Evolutionary conservation across 495 filamentous ascomycete species (phyloP).

Genomic region (Gamarada debralockiae): DNA sequence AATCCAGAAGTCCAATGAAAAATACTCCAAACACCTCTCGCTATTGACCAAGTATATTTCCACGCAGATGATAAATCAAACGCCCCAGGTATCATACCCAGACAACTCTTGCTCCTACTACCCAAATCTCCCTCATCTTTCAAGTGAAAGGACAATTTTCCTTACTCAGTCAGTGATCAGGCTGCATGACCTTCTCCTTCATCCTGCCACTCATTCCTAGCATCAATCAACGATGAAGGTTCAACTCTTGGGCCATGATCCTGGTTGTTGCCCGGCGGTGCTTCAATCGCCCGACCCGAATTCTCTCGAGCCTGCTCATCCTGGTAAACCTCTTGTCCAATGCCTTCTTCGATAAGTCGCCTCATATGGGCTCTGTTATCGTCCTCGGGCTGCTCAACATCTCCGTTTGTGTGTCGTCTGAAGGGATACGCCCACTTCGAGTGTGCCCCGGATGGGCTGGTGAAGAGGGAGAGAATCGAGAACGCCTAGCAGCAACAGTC

Average conservation of each 20-base stretch:
- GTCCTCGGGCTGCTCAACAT: conserved; percentile 8
- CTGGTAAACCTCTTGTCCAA: conserved; percentile 21
- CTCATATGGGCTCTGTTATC: conserved; percentile 10
- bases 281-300: neutral
- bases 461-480: conserved; percentile 17
- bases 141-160: too few species aligned
- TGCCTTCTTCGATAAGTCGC: conserved; percentile 19
- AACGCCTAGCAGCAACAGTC: conserved; percentile 3
- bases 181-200: too few species aligned
- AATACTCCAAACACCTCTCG: too few species aligned
- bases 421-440: conserved; percentile 11
- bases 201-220: conserved; percentile 26
- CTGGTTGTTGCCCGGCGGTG: neutral
- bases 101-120: too few species aligned
- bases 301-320: conserved; percentile 18
- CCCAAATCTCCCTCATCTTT: too few species aligned
- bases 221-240: conserved; percentile 23
- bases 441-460: conserved; percentile 8
- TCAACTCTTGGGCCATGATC: conserved; percentile 17
- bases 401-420: conserved; percentile 2
- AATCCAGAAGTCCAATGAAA: too few species aligned
- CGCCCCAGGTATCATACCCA: too few species aligned
- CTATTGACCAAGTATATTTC: too few species aligned
- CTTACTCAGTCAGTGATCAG: too few species aligned
- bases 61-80: too few species aligned